Conservation (phyloP, 768 basidiomycete species). For the Rossbeevera mucosa region DNA sequence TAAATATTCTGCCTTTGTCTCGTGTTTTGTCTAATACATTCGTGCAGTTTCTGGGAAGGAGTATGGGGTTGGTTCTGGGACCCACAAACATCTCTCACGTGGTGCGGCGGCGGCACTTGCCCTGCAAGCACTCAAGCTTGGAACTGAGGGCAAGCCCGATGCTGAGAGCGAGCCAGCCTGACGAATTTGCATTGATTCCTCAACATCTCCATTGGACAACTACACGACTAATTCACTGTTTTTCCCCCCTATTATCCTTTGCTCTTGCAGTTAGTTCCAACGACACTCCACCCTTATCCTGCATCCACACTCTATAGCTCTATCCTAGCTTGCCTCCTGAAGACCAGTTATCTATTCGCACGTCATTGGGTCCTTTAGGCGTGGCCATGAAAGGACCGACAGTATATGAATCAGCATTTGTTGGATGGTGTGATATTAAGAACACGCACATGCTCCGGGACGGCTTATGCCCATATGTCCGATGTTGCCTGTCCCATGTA, state of each 20-base stretch:
- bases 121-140: conserved; percentile 34
- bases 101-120: conserved; percentile 35
- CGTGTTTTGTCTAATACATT: conserved; percentile 10
- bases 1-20: conserved; percentile 24
- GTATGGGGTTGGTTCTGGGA: conserved; percentile 46
- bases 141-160: conserved; percentile 17
- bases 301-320: conserved; percentile 8
- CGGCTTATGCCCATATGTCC: conserved; percentile 9
- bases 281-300: background rate
- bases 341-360: conserved; percentile 11
- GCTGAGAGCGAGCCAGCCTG: conserved; percentile 15
- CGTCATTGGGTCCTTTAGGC: conserved; percentile 2
- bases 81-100: conserved; percentile 49
- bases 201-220: background rate
- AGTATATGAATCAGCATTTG: background rate
- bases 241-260: background rate
- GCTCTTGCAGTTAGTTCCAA: background rate
- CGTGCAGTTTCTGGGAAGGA: conserved; percentile 46
- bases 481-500: conserved; percentile 6
- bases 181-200: conserved; percentile 4
- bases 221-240: background rate
- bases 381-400: conserved; percentile 6
- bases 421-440: conserved; percentile 11
- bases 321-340: conserved; percentile 2
- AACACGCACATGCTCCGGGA: conserved; percentile 3